These are phyloP conservation scores for Fragilariopsis cylindrus DNA, from an alignment of 108 stramenopile genomes.

Conservation along the genomic window DNA sequence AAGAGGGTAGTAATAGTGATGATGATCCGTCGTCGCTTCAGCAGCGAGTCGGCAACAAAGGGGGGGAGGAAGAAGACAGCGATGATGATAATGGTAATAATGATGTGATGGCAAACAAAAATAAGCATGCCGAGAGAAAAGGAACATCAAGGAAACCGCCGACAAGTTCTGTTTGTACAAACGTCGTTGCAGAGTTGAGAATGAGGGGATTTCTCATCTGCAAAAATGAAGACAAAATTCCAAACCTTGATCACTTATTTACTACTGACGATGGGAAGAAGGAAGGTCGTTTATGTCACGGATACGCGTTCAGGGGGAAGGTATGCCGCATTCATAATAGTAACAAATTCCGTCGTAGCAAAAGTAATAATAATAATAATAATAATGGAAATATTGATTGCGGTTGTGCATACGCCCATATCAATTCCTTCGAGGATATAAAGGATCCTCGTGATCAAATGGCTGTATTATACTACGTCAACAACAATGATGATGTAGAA, in stretches of 20 bases:
- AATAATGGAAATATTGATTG: not conserved
- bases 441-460: not conserved
- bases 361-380: not conserved
- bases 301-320: not conserved
- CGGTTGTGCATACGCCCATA: not conserved
- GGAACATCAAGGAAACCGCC: not conserved
- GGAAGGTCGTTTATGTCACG: not conserved
- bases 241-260: slow-evolving; percentile 10
- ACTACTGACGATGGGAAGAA: not conserved
- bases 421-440: slow-evolving; percentile 5
- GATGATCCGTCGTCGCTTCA: no score
- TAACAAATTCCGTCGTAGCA: not conserved
- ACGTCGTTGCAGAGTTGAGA: not conserved
- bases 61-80: not conserved
- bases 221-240: not conserved
- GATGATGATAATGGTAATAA: not conserved
- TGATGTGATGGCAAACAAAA: not conserved
- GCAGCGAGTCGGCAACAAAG: no score
- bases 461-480: slow-evolving; percentile 6
- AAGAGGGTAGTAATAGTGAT: not conserved
- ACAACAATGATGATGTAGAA: slow-evolving; percentile 10
- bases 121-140: not conserved
- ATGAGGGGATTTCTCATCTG: slow-evolving; percentile 4
- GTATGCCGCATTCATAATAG: not conserved
- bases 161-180: not conserved